These are phyloP conservation scores for Backusella mclennaniae DNA, from an alignment of 192 early-diverging fungal species.

Conservation along the genomic window DNA sequence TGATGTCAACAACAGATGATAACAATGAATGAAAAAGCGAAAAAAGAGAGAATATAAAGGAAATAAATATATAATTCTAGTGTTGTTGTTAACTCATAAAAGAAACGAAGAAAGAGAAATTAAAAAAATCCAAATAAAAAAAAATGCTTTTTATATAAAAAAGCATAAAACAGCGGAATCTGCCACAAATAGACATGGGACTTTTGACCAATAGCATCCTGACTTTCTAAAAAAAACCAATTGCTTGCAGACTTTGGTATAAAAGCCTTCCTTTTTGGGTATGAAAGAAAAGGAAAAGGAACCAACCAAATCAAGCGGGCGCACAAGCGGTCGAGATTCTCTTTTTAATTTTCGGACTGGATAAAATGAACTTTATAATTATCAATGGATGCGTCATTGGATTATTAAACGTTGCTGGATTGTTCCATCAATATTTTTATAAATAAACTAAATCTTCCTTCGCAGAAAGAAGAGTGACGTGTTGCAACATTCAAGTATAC, in stretches of 20 bases:
- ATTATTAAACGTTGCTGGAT: neutral
- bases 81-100: neutral
- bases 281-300: neutral
- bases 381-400: neutral
- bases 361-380: neutral
- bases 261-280: neutral
- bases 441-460: neutral
- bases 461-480: neutral
- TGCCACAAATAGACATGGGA: neutral
- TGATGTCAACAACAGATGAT: neutral
- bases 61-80: constrained; percentile 1
- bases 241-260: neutral
- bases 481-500: neutral
- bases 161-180: constrained; percentile 2
- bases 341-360: neutral
- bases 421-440: neutral
- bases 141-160: constrained; percentile 6
- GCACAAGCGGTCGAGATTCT: neutral
- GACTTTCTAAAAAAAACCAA: neutral
- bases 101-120: constrained; percentile 7
- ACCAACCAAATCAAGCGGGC: neutral
- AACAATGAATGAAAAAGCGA: neutral
- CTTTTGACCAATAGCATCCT: neutral
- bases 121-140: neutral
- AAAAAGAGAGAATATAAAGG: neutral